These are phyloP conservation scores for Cyberlindnera maritima DNA, from an alignment of 805 yeast genomes.

Conservation along the genomic window DNA sequence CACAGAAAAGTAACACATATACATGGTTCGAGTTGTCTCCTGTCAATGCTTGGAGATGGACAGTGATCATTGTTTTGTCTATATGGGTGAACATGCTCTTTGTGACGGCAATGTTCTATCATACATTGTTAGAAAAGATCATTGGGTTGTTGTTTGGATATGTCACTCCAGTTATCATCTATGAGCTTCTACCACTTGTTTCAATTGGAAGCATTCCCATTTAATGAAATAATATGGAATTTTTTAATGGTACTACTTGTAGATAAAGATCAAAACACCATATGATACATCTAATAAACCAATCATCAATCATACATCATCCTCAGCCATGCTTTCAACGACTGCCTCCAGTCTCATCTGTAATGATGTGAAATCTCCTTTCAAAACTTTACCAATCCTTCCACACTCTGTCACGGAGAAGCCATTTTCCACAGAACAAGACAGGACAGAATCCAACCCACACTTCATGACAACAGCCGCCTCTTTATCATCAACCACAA, in stretches of 20 bases:
- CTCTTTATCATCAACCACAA: conserved; percentile 12
- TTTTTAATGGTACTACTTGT: too few relatives aligned
- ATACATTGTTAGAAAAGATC: conserved; percentile 70
- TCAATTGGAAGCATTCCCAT: too few relatives aligned
- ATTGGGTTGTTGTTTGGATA: conserved; percentile 68
- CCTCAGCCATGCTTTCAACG: conserved; percentile 16
- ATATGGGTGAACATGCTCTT: conserved; percentile 58
- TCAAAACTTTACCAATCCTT: conserved; percentile 20
- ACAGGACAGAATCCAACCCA: conserved; percentile 14
- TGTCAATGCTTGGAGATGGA: conserved; percentile 15
- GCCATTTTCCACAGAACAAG: conserved; percentile 16
- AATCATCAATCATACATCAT: conserved; percentile 2
- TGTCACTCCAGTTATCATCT: conserved; percentile 45
- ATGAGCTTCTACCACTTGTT: conserved; percentile 29
- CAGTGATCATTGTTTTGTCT: conserved; percentile 18
- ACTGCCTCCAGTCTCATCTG: conserved; percentile 18
- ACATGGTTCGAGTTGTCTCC: conserved; percentile 6
- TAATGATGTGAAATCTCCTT: conserved; percentile 18
- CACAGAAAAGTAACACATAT: background rate
- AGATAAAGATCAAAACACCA: background rate
- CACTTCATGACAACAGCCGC: conserved; percentile 15
- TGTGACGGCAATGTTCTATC: conserved; percentile 82
- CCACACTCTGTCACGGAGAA: conserved; percentile 7
- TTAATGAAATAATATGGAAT: too few relatives aligned
- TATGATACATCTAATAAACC: background rate